Percentiles rank a stretch among this genome's conserved stretches.
Conservation (phyloP, 2,329 filamentous ascomycete genomes). For the Diaporthe batatas region DNA sequence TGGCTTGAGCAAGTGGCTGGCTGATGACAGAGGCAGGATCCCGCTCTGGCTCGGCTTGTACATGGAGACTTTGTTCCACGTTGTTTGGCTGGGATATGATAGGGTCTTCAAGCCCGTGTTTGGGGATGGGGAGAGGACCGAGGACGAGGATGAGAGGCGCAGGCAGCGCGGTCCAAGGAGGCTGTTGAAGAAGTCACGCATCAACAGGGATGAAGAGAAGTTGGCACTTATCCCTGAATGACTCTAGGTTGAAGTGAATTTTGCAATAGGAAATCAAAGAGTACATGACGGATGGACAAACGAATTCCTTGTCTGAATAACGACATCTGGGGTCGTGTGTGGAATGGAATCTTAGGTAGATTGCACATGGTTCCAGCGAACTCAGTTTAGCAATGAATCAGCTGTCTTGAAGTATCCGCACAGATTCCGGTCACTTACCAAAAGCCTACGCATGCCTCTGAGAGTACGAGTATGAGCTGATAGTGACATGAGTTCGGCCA, state of each 20-base stretch:
- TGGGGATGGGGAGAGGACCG: constrained; percentile 86
- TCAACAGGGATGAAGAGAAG: constrained; percentile 42
- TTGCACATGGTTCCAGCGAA: not conserved
- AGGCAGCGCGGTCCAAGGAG: constrained; percentile 32
- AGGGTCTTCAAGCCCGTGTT: constrained; percentile 70
- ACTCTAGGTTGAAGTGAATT: not conserved
- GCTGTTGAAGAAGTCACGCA: constrained; percentile 33
- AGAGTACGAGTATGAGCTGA: not conserved
- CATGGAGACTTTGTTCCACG: constrained; percentile 65
- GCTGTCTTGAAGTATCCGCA: not conserved
- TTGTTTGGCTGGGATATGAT: constrained; percentile 63
- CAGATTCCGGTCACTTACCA: not conserved
- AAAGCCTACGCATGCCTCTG: not conserved
- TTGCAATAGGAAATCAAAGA: too few relatives aligned
- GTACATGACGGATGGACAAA: fast-evolving
- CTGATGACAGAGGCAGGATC: constrained; percentile 74
- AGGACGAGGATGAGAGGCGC: constrained; percentile 44
- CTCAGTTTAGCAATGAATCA: not conserved
- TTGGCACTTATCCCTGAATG: not conserved
- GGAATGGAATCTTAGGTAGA: not conserved
- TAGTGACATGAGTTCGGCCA: not conserved
- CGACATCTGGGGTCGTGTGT: not conserved
- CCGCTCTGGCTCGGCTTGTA: constrained; percentile 75
- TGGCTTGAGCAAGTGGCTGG: constrained; percentile 63
- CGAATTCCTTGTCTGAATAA: not conserved